A percentile compares a stretch with the other conserved stretches of the same genome.
phyloP scores from a whole-genome alignment of 169 alveolate genomes.

The Cryptosporidium felis region DNA sequence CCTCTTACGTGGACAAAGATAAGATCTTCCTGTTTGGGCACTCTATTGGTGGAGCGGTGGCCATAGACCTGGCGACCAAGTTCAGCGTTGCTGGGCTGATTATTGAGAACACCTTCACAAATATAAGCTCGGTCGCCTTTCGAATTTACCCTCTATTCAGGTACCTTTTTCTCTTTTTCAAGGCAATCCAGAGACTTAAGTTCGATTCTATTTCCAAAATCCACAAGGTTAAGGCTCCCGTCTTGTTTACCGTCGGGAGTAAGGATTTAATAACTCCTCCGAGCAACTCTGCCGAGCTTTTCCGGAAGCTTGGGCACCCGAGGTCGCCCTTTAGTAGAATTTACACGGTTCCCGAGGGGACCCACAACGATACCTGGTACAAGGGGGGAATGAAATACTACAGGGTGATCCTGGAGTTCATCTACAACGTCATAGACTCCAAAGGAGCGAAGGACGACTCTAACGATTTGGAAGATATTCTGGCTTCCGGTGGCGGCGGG shows the following conservation, averaged over 20 bases:
- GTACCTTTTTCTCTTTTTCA: not conserved
- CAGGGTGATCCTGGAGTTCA: not conserved
- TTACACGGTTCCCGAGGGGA: not conserved
- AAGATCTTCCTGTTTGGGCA: conserved; percentile 82
- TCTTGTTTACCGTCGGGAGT: conserved; percentile 56
- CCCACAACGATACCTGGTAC: not conserved
- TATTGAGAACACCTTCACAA: conserved; percentile 71
- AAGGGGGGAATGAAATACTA: conserved; percentile 8
- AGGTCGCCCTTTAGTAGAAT: not conserved
- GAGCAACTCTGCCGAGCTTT: not conserved
- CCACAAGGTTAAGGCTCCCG: conserved; percentile 17
- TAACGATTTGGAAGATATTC: not conserved
- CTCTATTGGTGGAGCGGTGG: conserved; percentile 88
- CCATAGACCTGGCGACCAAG: conserved; percentile 79
- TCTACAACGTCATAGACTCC: not conserved
- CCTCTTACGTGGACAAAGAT: conserved; percentile 76
- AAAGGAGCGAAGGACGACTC: not conserved
- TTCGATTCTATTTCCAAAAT: conserved; percentile 22
- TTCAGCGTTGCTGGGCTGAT: conserved; percentile 63
- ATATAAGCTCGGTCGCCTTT: not conserved
- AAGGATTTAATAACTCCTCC: conserved; percentile 60
- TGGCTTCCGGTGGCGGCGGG: not conserved
- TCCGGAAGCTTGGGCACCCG: not conserved
- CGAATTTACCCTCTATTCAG: not conserved
- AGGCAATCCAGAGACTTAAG: conserved; percentile 8